Evolutionary conservation across 2,329 filamentous ascomycete genomes (phyloP), one percentile per base, ranked within the genome.

Genomic region (Gnomoniopsis sp.): DNA sequence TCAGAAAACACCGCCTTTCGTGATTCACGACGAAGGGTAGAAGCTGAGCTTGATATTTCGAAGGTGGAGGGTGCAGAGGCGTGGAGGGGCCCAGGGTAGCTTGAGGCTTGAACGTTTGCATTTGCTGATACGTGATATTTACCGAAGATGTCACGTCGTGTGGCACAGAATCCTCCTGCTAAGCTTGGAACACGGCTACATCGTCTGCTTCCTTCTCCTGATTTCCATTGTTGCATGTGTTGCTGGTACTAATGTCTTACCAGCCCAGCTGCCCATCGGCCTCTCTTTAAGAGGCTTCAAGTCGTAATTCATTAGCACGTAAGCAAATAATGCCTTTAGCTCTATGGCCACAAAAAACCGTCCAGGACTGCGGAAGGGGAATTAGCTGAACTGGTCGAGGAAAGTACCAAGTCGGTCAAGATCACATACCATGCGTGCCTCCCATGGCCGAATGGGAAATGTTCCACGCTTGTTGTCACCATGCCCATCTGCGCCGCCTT

Each of bases 391-490:
- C 6, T 43, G 6, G 12, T 17, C 11, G n/a, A n/a, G 11, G 38
- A 14, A 21, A 53, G 44, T 44, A 26, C 10, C 34, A 11, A 10
- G 52, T 6, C 3, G 11, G 12, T 0, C 6, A 62, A 64, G 65
- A 66, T 21, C 61, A 65, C 71, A 61, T 55, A 74, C 73, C 67
- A 81, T 2, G 78, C 80, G 66, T 86, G 82, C 61, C 78, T 72
- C 8, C 84, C 84, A 60, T 85, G 80, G 0, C 84, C 82, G 67
- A 86, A 87, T 0, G 79, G 72, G 21, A 85, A 66, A 63, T 82
- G 79, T 8, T 71, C 67, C 41, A 78, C 72, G 38, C 77, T 79
- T 2, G 82, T 84, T 6, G 80, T 80, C 14, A 84, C 79, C 72
- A 86, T 77, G 3, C 80, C 77, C 17, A 78, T 63, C 67, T 78